Conservation (phyloP, 495 filamentous ascomycete species). For the Trichoderma virens region DNA sequence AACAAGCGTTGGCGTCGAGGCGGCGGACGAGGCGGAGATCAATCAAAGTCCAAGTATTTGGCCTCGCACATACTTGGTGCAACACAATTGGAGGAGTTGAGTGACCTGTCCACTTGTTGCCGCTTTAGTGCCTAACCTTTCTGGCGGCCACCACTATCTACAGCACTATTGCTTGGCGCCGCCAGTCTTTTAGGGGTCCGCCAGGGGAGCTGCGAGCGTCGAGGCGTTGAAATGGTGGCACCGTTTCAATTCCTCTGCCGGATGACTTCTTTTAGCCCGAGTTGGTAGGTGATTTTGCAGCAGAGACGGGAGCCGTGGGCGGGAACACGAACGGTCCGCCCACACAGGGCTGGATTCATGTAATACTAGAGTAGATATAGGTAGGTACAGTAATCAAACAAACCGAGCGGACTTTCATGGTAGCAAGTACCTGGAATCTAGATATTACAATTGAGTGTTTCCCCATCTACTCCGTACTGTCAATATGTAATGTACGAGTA, state of each 20-base stretch:
- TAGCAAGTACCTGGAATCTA: too few species aligned
- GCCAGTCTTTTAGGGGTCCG: too few species aligned
- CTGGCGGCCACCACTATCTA: background rate
- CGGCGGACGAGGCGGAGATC: constrained; percentile 6
- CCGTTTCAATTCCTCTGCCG: background rate
- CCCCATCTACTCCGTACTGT: too few species aligned
- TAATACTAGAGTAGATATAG: too few species aligned
- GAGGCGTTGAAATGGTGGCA: too few species aligned
- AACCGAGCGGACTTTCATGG: too few species aligned
- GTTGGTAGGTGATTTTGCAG: background rate
- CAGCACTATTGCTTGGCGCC: too few species aligned
- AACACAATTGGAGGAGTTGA: background rate
- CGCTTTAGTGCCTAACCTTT: constrained; percentile 3
- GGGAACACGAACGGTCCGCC: background rate
- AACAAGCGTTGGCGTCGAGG: background rate
- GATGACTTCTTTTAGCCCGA: background rate
- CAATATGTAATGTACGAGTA: too few species aligned
- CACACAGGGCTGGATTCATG: too few species aligned
- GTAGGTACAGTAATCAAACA: too few species aligned
- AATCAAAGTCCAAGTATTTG: background rate
- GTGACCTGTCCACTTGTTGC: background rate
- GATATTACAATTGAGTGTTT: too few species aligned
- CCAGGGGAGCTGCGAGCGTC: background rate
- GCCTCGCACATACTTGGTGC: background rate
- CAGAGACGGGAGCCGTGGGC: too few species aligned